These are phyloP conservation scores for Nakazawaea wyomingensis DNA, from an alignment of 805 yeast genomes.

Conservation along the genomic window DNA sequence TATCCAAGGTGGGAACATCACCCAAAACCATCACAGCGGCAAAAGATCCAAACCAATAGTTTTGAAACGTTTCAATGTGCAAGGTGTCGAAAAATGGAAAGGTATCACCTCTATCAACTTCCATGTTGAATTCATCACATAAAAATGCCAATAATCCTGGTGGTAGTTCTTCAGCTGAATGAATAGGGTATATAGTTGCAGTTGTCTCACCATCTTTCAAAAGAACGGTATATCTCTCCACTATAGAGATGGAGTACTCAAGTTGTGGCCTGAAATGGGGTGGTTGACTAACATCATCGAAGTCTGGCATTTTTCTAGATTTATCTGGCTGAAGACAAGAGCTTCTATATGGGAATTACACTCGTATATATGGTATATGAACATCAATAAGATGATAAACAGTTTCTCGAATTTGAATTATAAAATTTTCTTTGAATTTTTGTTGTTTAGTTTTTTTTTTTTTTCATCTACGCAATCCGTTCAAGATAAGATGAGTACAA, in stretches of 20 bases:
- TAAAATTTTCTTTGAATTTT: too few relatives aligned
- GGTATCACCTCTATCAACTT: slow-evolving; percentile 83
- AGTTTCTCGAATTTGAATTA: too few relatives aligned
- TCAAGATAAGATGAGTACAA: too few relatives aligned
- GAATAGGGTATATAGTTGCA: slow-evolving; percentile 88
- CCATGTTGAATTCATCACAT: slow-evolving; percentile 91
- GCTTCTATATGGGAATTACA: too few relatives aligned
- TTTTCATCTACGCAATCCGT: too few relatives aligned
- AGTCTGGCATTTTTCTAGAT: slow-evolving; percentile 45
- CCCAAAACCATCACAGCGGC: slow-evolving; percentile 81
- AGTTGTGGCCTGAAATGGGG: slow-evolving; percentile 39
- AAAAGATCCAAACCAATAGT: slow-evolving; percentile 84
- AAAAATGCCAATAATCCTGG: slow-evolving; percentile 72
- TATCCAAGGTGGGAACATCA: slow-evolving; percentile 45
- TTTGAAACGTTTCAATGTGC: slow-evolving; percentile 68
- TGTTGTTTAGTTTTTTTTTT: too few relatives aligned
- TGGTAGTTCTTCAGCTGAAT: slow-evolving; percentile 64
- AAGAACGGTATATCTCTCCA: slow-evolving; percentile 69
- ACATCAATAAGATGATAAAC: too few relatives aligned
- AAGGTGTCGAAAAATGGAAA: slow-evolving; percentile 81
- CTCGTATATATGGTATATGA: too few relatives aligned
- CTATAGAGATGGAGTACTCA: slow-evolving; percentile 28
- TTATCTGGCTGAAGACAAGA: too few relatives aligned
- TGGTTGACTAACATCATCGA: slow-evolving; percentile 45
- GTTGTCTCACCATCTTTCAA: slow-evolving; percentile 86